A percentile compares a stretch with the other conserved stretches of the same genome.
Evolutionary conservation across 1,284 basidiomycete species (phyloP).

Genomic region (Fomitopsis schrenkii): DNA sequence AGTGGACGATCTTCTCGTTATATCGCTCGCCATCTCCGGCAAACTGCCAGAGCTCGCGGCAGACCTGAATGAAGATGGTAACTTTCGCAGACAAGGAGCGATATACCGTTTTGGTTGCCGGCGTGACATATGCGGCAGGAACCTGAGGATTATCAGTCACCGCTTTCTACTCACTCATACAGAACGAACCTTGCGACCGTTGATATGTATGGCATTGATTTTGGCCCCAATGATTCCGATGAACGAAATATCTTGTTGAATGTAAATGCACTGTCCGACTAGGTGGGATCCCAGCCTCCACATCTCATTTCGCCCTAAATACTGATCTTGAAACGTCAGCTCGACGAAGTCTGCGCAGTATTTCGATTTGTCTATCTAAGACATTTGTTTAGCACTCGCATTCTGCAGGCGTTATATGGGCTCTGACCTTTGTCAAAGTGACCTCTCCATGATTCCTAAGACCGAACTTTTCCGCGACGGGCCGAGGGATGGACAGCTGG

Average conservation of each 20-base stretch:
- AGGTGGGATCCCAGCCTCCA: slow-evolving; percentile 81
- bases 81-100: slow-evolving; percentile 90
- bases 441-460: slow-evolving; percentile 71
- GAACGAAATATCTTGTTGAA: slow-evolving; percentile 71
- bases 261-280: slow-evolving; percentile 71
- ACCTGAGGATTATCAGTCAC: slow-evolving; percentile 39
- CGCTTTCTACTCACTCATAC: not conserved
- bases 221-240: slow-evolving; percentile 78
- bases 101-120: slow-evolving; percentile 86
- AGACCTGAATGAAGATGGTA: slow-evolving; percentile 94
- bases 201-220: slow-evolving; percentile 72
- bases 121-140: slow-evolving; percentile 78
- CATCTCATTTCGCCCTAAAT: slow-evolving; percentile 91
- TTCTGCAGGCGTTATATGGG: not conserved
- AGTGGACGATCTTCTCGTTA: slow-evolving; percentile 95
- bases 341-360: slow-evolving; percentile 82
- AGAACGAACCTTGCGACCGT: slow-evolving; percentile 51
- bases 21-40: slow-evolving; percentile 94
- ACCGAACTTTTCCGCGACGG: slow-evolving; percentile 65
- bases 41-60: slow-evolving; percentile 96
- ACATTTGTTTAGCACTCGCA: not conserved
- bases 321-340: slow-evolving; percentile 88
- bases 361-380: slow-evolving; percentile 61
- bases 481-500: slow-evolving; percentile 70
- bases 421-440: slow-evolving; percentile 56